These are phyloP conservation scores for Oidiodendron maius DNA, from an alignment of 495 filamentous ascomycete genomes.

Conservation along the genomic window DNA sequence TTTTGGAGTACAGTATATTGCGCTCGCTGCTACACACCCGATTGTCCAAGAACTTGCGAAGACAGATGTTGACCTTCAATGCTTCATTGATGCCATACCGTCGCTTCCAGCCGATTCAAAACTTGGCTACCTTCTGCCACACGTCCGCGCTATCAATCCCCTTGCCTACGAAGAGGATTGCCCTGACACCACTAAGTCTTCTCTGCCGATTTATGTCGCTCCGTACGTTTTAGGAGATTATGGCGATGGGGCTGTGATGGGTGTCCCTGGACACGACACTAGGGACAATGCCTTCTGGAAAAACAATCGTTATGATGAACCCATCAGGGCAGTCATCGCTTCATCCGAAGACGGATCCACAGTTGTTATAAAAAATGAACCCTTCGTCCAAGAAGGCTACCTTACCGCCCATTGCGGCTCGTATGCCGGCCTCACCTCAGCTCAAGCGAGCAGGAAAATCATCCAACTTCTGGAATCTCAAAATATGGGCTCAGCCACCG, in stretches of 20 bases:
- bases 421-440: constrained; percentile 53
- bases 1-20: constrained; percentile 78
- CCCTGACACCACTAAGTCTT: constrained; percentile 38
- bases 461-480: constrained; percentile 46
- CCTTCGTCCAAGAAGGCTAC: constrained; percentile 56
- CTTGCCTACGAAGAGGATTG: constrained; percentile 49
- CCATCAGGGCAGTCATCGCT: constrained; percentile 47
- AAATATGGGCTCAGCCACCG: constrained; percentile 50
- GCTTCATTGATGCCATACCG: constrained; percentile 59
- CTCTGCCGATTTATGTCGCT: constrained; percentile 71
- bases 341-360: constrained; percentile 43
- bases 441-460: constrained; percentile 56
- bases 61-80: constrained; percentile 50
- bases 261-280: constrained; percentile 77
- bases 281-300: constrained; percentile 78
- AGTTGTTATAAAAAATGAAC: constrained; percentile 30
- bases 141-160: constrained; percentile 60
- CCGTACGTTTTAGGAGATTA: constrained; percentile 86
- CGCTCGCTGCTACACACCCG: constrained; percentile 67
- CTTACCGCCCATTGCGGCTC: constrained; percentile 58
- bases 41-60: constrained; percentile 58
- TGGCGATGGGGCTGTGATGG: constrained; percentile 88
- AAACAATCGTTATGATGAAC: constrained; percentile 48
- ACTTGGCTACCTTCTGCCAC: constrained; percentile 60
- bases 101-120: constrained; percentile 65